Percentiles rank a stretch among this genome's conserved stretches.
Evolutionary conservation across 2,329 filamentous ascomycete species (phyloP).

Genomic region (Penicillium psychrosexuale): DNA sequence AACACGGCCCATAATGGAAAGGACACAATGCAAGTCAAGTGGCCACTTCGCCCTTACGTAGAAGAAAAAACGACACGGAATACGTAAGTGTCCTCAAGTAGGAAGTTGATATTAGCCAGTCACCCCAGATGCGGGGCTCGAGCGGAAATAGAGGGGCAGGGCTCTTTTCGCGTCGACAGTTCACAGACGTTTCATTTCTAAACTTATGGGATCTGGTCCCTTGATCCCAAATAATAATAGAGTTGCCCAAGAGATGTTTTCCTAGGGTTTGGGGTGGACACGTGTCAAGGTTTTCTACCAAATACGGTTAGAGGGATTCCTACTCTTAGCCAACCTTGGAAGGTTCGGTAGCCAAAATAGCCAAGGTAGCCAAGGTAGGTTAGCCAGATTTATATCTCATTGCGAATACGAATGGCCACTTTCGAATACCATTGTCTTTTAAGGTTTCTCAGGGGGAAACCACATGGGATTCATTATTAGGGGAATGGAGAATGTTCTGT

Average conservation of each 20-base stretch:
- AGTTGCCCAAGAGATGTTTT: not conserved
- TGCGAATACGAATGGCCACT: conserved; percentile 7
- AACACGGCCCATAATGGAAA: not conserved
- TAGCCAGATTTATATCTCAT: not conserved
- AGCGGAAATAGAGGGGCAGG: conserved; percentile 1
- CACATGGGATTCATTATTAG: not conserved
- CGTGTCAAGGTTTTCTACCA: conserved; percentile 4
- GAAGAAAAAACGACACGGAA: not conserved
- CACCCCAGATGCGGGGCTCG: conserved; percentile 3
- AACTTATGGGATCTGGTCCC: not conserved
- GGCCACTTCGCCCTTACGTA: not conserved
- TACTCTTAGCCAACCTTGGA: not conserved
- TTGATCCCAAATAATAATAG: not conserved
- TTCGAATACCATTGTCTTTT: not conserved
- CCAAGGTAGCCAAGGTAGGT: not conserved
- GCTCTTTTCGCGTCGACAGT: not conserved
- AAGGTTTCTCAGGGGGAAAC: not conserved
- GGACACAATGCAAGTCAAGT: not conserved
- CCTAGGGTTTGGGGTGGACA: conserved; percentile 9
- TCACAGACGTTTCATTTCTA: not conserved
- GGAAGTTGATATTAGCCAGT: not conserved
- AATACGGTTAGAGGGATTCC: not conserved
- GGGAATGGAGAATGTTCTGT: not conserved
- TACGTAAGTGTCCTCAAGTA: conserved; percentile 1
- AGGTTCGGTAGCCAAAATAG: not conserved